phyloP scores from a whole-genome alignment of 1,139 yeast species.

The Geotrichum cucujoidarum region DNA sequence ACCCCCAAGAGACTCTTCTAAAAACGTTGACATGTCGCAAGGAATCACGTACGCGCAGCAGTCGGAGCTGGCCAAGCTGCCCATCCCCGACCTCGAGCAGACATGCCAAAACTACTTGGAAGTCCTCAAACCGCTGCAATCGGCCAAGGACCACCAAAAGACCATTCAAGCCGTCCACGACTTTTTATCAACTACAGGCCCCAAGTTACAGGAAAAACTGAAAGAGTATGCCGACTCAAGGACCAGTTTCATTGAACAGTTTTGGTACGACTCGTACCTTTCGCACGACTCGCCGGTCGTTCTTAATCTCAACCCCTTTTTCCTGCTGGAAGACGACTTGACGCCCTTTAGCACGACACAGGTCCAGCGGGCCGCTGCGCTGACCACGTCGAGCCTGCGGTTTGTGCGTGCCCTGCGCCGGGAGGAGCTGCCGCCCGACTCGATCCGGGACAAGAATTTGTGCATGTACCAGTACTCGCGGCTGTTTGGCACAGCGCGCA shows the following conservation, averaged over 20 bases:
- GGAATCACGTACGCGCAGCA: slow-evolving; percentile 52
- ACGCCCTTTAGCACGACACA: slow-evolving; percentile 70
- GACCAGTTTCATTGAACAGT: slow-evolving; percentile 82
- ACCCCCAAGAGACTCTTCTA: too few relatives aligned
- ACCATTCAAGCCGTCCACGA: slow-evolving; percentile 57
- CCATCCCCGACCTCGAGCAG: slow-evolving; percentile 67
- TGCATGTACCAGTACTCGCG: slow-evolving; percentile 90
- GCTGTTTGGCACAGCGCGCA: slow-evolving; percentile 79
- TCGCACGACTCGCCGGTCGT: slow-evolving; percentile 84
- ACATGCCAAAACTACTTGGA: slow-evolving; percentile 62
- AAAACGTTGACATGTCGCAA: too few relatives aligned
- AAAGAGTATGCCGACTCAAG: slow-evolving; percentile 58
- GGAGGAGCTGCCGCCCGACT: slow-evolving; percentile 71
- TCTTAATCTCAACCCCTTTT: slow-evolving; percentile 79
- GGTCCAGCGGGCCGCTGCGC: slow-evolving; percentile 75
- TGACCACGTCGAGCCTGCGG: slow-evolving; percentile 69
- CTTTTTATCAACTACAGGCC: slow-evolving; percentile 56
- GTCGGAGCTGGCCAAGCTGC: slow-evolving; percentile 55
- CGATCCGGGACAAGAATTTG: slow-evolving; percentile 55
- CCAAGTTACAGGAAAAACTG: slow-evolving; percentile 58
- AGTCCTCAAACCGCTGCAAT: slow-evolving; percentile 65
- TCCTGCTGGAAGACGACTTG: slow-evolving; percentile 84
- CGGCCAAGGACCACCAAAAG: slow-evolving; percentile 58
- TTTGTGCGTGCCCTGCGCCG: slow-evolving; percentile 74
- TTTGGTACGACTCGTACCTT: slow-evolving; percentile 87